Conservation (phyloP, 2,329 filamentous ascomycete genomes). For the Xylariales sp. region DNA sequence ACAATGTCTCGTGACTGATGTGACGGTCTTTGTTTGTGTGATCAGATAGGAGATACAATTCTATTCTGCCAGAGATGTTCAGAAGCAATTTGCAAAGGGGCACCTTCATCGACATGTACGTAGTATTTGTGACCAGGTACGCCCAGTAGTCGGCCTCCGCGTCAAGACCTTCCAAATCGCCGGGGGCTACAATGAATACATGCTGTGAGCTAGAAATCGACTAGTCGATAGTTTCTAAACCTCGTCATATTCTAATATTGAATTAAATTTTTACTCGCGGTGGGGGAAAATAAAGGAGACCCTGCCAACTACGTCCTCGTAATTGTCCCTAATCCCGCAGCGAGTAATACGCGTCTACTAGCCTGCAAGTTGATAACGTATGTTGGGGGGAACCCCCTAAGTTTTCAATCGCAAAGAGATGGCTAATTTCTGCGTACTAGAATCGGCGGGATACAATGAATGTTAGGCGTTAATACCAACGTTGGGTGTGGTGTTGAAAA, state of each 20-base stretch:
- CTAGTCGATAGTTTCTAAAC: neutral
- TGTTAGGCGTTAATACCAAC: constrained; percentile 16
- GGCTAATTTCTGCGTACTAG: constrained; percentile 24
- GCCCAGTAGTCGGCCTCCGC: too few relatives aligned
- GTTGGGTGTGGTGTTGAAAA: constrained; percentile 27
- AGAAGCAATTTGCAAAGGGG: too few relatives aligned
- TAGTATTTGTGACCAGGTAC: too few relatives aligned
- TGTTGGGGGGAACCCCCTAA: constrained; percentile 3
- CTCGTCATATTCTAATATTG: neutral
- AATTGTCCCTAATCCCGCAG: neutral
- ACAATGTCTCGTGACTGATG: too few relatives aligned
- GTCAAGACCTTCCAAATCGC: too few relatives aligned
- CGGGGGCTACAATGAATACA: too few relatives aligned
- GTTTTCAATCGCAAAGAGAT: constrained; percentile 17
- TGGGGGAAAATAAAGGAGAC: neutral
- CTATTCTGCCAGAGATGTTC: too few relatives aligned
- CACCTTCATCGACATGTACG: too few relatives aligned
- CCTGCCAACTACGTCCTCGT: neutral
- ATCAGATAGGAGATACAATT: too few relatives aligned
- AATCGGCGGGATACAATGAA: constrained; percentile 20
- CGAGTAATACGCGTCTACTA: neutral
- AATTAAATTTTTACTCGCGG: neutral
- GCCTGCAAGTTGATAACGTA: neutral
- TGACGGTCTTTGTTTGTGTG: too few relatives aligned
- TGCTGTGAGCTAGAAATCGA: neutral